Percentiles rank a stretch among this genome's conserved stretches.
These are phyloP conservation scores for Starmerella kuoi DNA, from an alignment of 805 yeast species.

Conservation along the genomic window DNA sequence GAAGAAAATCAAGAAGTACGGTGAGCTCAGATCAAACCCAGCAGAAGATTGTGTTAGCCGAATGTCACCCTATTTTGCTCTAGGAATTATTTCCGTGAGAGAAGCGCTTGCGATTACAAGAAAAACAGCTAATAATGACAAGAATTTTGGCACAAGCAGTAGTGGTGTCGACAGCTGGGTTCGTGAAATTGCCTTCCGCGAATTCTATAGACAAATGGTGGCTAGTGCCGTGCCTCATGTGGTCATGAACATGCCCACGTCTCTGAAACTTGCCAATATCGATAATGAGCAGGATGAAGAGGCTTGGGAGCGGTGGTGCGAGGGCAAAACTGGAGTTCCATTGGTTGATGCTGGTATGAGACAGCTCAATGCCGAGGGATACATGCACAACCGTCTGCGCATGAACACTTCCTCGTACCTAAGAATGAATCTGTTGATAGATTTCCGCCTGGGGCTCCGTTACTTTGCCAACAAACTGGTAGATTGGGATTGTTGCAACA, in stretches of 20 bases:
- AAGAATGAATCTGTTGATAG: constrained; percentile 39
- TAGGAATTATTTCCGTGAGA: constrained; percentile 36
- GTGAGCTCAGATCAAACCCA: constrained; percentile 28
- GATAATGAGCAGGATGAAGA: constrained; percentile 35
- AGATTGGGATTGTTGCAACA: constrained; percentile 44
- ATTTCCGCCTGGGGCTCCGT: constrained; percentile 45
- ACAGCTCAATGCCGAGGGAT: constrained; percentile 40
- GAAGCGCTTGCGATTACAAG: constrained; percentile 24
- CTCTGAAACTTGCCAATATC: constrained; percentile 32
- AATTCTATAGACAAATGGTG: constrained; percentile 40
- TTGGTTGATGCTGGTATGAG: constrained; percentile 50
- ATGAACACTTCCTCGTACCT: constrained; percentile 44
- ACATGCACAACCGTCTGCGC: constrained; percentile 42
- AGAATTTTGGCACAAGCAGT: constrained; percentile 20
- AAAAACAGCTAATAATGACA: constrained; percentile 21
- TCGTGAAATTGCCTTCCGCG: constrained; percentile 49
- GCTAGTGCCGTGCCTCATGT: constrained; percentile 40
- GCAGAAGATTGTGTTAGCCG: constrained; percentile 31
- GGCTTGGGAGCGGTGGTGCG: constrained; percentile 39
- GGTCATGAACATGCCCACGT: constrained; percentile 40
- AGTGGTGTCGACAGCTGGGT: constrained; percentile 35
- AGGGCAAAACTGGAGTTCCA: constrained; percentile 45
- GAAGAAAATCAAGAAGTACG: constrained; percentile 28
- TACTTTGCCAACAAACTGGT: constrained; percentile 39
- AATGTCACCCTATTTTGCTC: constrained; percentile 37